Evolutionary conservation across 1,139 yeast genomes (phyloP).

Genomic region (Wickerhamomyces sp.): DNA sequence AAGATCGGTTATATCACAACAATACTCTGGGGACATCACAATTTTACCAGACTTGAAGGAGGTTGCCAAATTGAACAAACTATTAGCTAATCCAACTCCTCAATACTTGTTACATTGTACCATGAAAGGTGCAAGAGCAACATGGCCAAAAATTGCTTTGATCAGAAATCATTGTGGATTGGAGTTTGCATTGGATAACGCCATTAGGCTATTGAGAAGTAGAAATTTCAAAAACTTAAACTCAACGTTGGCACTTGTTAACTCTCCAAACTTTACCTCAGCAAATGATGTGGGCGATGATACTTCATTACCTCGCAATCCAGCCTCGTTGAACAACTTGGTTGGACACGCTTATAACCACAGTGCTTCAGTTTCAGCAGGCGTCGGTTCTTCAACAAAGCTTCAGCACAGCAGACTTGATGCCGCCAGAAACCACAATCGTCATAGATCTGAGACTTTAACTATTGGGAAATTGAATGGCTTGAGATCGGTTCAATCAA

Average conservation of each 20-base stretch:
- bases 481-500: constrained; percentile 17
- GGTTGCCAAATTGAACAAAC: constrained; percentile 51
- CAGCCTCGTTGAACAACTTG: constrained; percentile 2
- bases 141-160: constrained; percentile 87
- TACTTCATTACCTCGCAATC: not conserved
- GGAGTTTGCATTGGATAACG: constrained; percentile 80
- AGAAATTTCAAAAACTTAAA: constrained; percentile 30
- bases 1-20: constrained; percentile 74
- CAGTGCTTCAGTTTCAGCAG: not conserved
- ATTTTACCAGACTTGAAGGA: constrained; percentile 70
- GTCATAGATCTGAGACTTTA: constrained; percentile 23
- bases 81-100: constrained; percentile 77
- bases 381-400: not conserved
- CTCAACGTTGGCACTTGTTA: constrained; percentile 16
- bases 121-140: constrained; percentile 80
- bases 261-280: constrained; percentile 13
- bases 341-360: not conserved
- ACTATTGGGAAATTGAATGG: constrained; percentile 11
- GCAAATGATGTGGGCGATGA: constrained; percentile 1
- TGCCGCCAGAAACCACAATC: constrained; percentile 11
- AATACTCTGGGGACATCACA: constrained; percentile 90
- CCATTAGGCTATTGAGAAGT: constrained; percentile 65
- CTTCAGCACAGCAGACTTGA: not conserved
- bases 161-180: constrained; percentile 85
- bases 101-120: constrained; percentile 67